Percentiles rank a stretch among this genome's conserved stretches.
phyloP scores from a whole-genome alignment of 805 yeast species.

The Scheffersomyces lignosus region DNA sequence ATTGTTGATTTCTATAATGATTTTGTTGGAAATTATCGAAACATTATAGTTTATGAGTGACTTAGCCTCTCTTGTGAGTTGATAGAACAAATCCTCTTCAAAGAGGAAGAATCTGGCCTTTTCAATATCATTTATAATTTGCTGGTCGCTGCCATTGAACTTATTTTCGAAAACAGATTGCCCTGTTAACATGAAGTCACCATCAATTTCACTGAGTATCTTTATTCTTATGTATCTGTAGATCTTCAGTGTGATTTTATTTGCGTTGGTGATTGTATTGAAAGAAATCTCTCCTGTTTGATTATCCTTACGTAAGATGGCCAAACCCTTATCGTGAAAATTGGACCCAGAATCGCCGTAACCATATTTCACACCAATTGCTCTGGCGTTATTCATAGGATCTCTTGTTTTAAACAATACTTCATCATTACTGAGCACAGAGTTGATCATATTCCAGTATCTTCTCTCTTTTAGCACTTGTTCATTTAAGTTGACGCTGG shows the following conservation, averaged over 20 bases:
- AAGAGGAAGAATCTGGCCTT: slow-evolving; percentile 74
- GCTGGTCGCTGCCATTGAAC: slow-evolving; percentile 12
- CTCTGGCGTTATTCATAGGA: slow-evolving; percentile 44
- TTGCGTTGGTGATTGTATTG: slow-evolving; percentile 27
- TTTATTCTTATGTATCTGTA: slow-evolving; percentile 59
- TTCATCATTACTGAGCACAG: slow-evolving; percentile 51
- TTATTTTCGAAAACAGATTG: slow-evolving; percentile 43
- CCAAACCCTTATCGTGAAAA: slow-evolving; percentile 73
- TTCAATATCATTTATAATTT: slow-evolving; percentile 54
- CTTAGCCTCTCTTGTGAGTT: slow-evolving; percentile 74
- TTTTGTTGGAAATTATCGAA: slow-evolving; percentile 59
- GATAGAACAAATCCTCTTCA: slow-evolving; percentile 86
- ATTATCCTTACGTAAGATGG: slow-evolving; percentile 56
- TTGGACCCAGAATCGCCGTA: slow-evolving; percentile 88
- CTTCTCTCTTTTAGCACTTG: slow-evolving; percentile 61
- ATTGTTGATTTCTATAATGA: slow-evolving; percentile 63
- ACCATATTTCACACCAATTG: slow-evolving; percentile 84
- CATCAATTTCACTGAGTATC: slow-evolving; percentile 54
- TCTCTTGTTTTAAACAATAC: slow-evolving; percentile 67
- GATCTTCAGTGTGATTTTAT: slow-evolving; percentile 33
- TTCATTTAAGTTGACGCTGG: slow-evolving; percentile 50
- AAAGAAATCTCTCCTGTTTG: slow-evolving; percentile 33
- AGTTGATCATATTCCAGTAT: slow-evolving; percentile 62
- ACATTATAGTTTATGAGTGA: slow-evolving; percentile 68
- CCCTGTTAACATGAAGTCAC: slow-evolving; percentile 57